Conservation (phyloP, 306 rosid species). For the Rosa chinensis region DNA sequence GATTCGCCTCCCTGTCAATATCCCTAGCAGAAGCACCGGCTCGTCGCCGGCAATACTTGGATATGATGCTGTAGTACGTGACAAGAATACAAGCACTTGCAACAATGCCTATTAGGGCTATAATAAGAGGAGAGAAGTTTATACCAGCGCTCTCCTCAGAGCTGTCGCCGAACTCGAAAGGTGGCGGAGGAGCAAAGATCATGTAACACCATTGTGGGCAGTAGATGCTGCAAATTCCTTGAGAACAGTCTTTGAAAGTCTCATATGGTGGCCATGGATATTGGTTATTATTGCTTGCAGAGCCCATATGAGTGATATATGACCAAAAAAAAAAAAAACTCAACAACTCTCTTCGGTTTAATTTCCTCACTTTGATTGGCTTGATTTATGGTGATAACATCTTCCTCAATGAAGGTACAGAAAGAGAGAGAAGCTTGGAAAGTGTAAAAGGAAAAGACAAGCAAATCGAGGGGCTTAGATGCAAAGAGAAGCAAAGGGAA, state of each 20-base stretch:
- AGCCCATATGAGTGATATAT: slow-evolving; percentile 43
- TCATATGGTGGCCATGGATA: slow-evolving; percentile 49
- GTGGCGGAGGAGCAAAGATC: slow-evolving; percentile 73
- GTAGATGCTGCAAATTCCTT: slow-evolving; percentile 66
- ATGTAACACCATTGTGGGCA: slow-evolving; percentile 84
- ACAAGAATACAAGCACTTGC: slow-evolving; percentile 61
- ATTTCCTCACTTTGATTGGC: background rate
- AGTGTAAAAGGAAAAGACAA: slow-evolving; percentile 5
- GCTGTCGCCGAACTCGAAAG: slow-evolving; percentile 18
- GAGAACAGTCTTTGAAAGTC: slow-evolving; percentile 55
- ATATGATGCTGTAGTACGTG: slow-evolving; percentile 60
- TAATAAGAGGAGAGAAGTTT: slow-evolving; percentile 74
- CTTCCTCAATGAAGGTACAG: background rate
- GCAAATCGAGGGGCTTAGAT: slow-evolving; percentile 31
- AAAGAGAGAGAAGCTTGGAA: slow-evolving; percentile 6
- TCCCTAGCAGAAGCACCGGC: background rate
- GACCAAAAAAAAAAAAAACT: background rate
- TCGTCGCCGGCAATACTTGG: slow-evolving; percentile 53
- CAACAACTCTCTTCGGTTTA: background rate
- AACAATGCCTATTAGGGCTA: slow-evolving; percentile 66
- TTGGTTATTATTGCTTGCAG: slow-evolving; percentile 31
- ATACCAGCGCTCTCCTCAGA: slow-evolving; percentile 19
- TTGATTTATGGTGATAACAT: background rate
- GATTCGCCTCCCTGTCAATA: slow-evolving; percentile 12
- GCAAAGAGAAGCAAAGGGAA: slow-evolving; percentile 48